Base-by-base conservation (phyloP, 352 stramenopile genomes). In the Blastocystis sp. region DNA sequence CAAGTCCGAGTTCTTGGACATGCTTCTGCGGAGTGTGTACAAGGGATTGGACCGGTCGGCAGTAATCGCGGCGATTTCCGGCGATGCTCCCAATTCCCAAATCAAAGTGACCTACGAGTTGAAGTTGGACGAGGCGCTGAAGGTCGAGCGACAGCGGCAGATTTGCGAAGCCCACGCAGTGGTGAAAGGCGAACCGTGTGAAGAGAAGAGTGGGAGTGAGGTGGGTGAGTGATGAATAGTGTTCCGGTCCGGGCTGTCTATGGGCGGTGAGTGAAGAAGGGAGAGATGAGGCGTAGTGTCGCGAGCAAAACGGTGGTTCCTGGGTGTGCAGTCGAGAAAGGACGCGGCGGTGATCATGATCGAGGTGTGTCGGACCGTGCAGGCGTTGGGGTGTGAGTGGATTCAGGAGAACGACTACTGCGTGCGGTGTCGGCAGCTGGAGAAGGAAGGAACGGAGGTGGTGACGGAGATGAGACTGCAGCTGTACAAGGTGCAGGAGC, bases 261-360 rank as follows among this genome's bases (percentile, higher is more conserved):
- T 67, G 9, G 34, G 17, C 19, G 76, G 62, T 78, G 14, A 21
- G 2, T 14, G 62, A 52, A 9, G 21, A 21, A 21, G 2, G 14
- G 43, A 10, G 14, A 11, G 9, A 21, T 59, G 23, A 82, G 4
- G 11, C 10, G n/a, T 82, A 89, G 81, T 70, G 41, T 14, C 41
- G 21, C 53, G 60, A 34, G 89, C 92, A 61, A 92, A 96, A 89
- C 90, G 96, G 88, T 99, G 97, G 97, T 99, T 98, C 90, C 89
- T 99, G 74, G 97, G 97, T 61, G 98, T 99, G 90, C 97, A 99
- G 92, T 98, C 94, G 89, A 98, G 98, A 90, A 99, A 98, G 91
- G 96, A 99, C 88, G 96, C 97, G 14, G 96, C 95, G 52, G 95
- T 98, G 89, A 96, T 99, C 52, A 99, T 99, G 96, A 98, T 94